Percentiles rank a stretch among this genome's conserved stretches.
These are phyloP conservation scores for Litsea cubeba DNA, from an alignment of 164 flowering plant genomes.

Conservation along the genomic window DNA sequence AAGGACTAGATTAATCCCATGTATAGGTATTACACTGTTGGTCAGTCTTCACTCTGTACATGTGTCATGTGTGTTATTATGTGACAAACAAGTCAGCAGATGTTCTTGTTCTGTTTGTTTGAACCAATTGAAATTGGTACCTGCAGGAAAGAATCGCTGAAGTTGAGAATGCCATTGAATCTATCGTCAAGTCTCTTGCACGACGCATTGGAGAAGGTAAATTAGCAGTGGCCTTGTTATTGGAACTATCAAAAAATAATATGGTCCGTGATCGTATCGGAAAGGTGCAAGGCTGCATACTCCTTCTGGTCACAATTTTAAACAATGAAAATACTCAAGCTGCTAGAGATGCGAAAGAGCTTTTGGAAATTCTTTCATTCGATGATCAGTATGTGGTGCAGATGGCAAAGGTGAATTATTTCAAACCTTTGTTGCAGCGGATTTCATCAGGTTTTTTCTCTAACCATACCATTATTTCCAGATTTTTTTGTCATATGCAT, in stretches of 20 bases:
- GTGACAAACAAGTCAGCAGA: neutral
- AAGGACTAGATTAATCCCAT: neutral
- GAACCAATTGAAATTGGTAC: neutral
- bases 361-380: slow-evolving; percentile 56
- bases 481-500: neutral
- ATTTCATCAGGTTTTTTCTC: slow-evolving; percentile 53
- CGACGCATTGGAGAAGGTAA: slow-evolving; percentile 49
- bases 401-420: slow-evolving; percentile 75
- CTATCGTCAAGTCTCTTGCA: slow-evolving; percentile 52
- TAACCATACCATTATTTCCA: slow-evolving; percentile 6
- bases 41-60: no score
- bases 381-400: slow-evolving; percentile 53
- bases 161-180: slow-evolving; percentile 42
- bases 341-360: slow-evolving; percentile 45
- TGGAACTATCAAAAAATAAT: slow-evolving; percentile 51
- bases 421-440: slow-evolving; percentile 48
- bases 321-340: slow-evolving; percentile 44
- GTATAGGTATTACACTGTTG: neutral
- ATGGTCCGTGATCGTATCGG: slow-evolving; percentile 39
- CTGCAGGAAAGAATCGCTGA: slow-evolving; percentile 52
- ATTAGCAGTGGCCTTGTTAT: slow-evolving; percentile 51
- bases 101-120: neutral
- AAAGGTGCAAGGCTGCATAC: slow-evolving; percentile 57
- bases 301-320: slow-evolving; percentile 55
- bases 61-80: neutral